phyloP scores from a whole-genome alignment of 352 stramenopile species.

The Phytopythium aichiense region DNA sequence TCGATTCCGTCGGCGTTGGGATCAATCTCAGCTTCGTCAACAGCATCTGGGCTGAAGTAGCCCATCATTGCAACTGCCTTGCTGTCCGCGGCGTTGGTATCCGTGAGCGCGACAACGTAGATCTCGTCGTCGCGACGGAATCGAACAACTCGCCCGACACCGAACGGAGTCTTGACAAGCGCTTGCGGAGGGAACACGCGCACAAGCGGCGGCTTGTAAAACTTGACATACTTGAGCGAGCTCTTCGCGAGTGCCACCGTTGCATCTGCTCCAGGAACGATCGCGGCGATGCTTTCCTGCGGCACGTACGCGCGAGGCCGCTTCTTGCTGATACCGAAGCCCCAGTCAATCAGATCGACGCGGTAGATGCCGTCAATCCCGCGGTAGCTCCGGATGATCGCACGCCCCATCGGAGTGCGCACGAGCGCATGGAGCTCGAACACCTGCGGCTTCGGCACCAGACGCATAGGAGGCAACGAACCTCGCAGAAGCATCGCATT shows the following conservation, averaged over 20 bases:
- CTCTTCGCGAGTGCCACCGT: conserved; percentile 24
- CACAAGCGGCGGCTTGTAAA: conserved; percentile 34
- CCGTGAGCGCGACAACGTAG: conserved; percentile 52
- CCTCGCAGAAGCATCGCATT: conserved; percentile 52
- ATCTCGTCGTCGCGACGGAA: conserved; percentile 72
- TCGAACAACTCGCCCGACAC: conserved; percentile 52
- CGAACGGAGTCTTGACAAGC: conserved; percentile 75
- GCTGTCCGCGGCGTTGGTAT: conserved; percentile 1
- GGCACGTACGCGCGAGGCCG: conserved; percentile 51
- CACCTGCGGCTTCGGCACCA: conserved; percentile 61
- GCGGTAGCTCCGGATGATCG: conserved; percentile 68
- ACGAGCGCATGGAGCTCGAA: conserved; percentile 56
- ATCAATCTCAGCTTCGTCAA: conserved; percentile 16
- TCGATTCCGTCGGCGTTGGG: conserved; percentile 25
- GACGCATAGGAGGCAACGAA: conserved; percentile 21
- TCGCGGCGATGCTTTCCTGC: conserved; percentile 46
- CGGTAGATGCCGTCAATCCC: conserved; percentile 74
- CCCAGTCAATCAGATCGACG: conserved; percentile 75
- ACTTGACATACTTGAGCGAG: conserved; percentile 54
- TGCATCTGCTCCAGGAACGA: conserved; percentile 13
- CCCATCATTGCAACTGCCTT: conserved; percentile 18
- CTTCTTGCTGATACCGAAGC: conserved; percentile 23
- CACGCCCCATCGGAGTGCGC: conserved; percentile 57
- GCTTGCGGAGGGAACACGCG: conserved; percentile 46
- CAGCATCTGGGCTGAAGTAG: conserved; percentile 45